Conservation (phyloP, 148 eudicot genomes). For the Rhododendron simsii region DNA sequence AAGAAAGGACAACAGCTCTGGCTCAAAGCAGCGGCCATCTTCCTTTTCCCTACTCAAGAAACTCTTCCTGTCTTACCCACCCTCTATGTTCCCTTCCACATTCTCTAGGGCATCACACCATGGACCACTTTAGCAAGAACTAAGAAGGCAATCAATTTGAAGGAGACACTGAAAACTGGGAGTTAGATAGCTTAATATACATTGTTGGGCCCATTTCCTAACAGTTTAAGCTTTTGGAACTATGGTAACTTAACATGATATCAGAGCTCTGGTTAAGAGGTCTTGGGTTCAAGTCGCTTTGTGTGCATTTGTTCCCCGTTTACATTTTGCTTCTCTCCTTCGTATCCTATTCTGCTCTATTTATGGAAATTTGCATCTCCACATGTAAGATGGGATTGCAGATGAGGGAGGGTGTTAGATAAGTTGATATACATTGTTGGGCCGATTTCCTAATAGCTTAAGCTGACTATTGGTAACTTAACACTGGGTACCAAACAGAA, state of each 20-base stretch:
- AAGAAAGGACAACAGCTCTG: background rate
- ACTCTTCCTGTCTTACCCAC: background rate
- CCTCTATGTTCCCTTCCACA: background rate
- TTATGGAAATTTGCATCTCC: background rate
- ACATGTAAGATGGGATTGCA: background rate
- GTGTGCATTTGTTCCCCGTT: background rate
- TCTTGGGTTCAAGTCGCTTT: background rate
- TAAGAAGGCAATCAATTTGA: background rate
- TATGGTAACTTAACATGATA: background rate
- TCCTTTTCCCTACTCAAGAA: background rate
- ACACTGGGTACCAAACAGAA: background rate
- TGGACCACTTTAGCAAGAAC: background rate
- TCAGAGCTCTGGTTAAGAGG: no score
- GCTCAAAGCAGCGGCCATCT: background rate
- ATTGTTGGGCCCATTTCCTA: background rate
- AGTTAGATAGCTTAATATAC: background rate
- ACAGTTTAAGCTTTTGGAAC: background rate
- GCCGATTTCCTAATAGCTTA: no score
- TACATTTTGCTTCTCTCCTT: no score
- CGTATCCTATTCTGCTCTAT: background rate
- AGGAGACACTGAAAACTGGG: background rate
- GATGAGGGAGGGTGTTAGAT: background rate
- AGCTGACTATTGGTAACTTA: no score
- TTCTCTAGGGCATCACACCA: background rate
- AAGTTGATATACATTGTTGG: background rate